Evolutionary conservation across 139 green algal genomes (phyloP), one percentile per base, ranked within the genome.

Genomic region (Trebouxia sp.): DNA sequence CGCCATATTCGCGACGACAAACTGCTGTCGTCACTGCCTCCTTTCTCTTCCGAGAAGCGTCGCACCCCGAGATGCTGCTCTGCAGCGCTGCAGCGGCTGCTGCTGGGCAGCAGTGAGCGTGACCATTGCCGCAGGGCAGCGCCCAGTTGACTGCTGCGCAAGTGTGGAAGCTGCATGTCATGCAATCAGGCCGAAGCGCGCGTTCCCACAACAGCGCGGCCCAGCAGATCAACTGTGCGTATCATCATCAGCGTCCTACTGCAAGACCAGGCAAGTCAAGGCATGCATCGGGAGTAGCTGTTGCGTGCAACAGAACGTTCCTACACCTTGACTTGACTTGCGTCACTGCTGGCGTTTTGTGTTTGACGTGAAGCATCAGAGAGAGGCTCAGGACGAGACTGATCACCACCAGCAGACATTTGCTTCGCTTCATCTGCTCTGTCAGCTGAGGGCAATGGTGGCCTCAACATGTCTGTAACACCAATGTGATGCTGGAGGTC

Each of bases 1-100:
- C 62, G 62, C 62, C 62, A 72, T 30, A 72, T 72, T 5, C 62
- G 62, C 17, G 62, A 72, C n/a, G 56, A 35, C 32, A 72, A 43
- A 35, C 62, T 72, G 20, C 62, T 72, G 35, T 45, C 35, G 32
- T 72, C 62, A 45, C 32, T 45, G 62, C 62, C 62, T 43, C 62
- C 62, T n/a, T 35, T 72, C 37, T 72, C 62, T 35, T 72, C 26
- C 6, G 62, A 72, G 32, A 72, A 72, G 35, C n/a, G 35, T 4
- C 62, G 62, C 15, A 41, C 12, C 6, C 9, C 32, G 28, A 39
- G 6, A 10, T 20, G 28, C 7, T 41, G 30, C 24, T 11, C 20
- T 17, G 30, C 58, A 69, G 1, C 0, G 0, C 30, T 30, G 10
- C 9, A n/a, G n/a, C n/a, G n/a, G n/a, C n/a, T n/a, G n/a, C n/a